Percentiles rank a stretch among this genome's conserved stretches.
phyloP scores from a whole-genome alignment of 192 early-diverging fungal species.

The Dissophora ornata region DNA sequence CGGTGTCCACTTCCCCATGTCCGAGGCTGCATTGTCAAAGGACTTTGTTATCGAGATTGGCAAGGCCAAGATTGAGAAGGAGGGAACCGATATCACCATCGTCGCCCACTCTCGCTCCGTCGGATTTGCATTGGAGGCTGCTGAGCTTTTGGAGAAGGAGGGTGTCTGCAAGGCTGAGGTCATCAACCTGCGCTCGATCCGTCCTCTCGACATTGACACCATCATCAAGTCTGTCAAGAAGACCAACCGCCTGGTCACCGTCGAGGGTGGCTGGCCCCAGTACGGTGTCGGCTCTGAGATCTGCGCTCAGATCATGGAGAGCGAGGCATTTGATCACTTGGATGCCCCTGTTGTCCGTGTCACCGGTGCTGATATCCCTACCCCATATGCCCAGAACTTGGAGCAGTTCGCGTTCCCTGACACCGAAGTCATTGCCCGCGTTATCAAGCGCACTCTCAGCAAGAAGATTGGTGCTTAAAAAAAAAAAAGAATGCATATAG shows the following conservation, averaged over 20 bases:
- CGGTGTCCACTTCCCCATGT: conserved; percentile 88
- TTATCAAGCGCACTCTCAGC: conserved; percentile 74
- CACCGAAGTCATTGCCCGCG: conserved; percentile 84
- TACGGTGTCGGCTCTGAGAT: conserved; percentile 97
- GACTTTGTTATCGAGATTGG: conserved; percentile 94
- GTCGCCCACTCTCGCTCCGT: conserved; percentile 94
- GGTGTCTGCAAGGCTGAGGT: conserved; percentile 84
- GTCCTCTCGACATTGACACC: conserved; percentile 91
- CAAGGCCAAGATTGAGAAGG: conserved; percentile 84
- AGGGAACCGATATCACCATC: conserved; percentile 90
- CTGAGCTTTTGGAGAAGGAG: conserved; percentile 85
- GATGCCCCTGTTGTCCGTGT: conserved; percentile 95
- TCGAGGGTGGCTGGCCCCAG: conserved; percentile 95
- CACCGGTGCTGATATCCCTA: conserved; percentile 97
- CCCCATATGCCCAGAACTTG: conserved; percentile 96
- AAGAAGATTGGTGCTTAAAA: conserved; percentile 54
- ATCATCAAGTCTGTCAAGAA: conserved; percentile 96
- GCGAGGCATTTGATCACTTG: conserved; percentile 94
- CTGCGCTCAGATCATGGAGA: conserved; percentile 96
- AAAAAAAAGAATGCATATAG: not conserved
- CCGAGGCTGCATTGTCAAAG: conserved; percentile 70
- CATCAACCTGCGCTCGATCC: conserved; percentile 98
- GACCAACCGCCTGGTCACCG: conserved; percentile 96
- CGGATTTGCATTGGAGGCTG: conserved; percentile 88
- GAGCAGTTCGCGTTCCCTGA: conserved; percentile 90